A percentile compares a stretch with the other conserved stretches of the same genome.
phyloP scores from a whole-genome alignment of 257 asterid genomes.

The Ilex asprella region DNA sequence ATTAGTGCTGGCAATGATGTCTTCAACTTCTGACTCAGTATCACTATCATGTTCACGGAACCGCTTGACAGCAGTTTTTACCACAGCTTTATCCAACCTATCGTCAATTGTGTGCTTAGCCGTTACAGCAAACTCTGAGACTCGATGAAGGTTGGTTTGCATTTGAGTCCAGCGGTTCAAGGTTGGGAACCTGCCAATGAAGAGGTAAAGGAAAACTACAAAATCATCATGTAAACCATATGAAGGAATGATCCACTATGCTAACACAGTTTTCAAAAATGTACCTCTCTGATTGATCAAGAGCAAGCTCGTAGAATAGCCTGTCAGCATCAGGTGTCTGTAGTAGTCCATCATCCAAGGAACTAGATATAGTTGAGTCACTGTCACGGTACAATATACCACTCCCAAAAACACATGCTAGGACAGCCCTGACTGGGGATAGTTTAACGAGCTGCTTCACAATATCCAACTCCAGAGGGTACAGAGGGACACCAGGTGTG shows the following conservation, averaged over 20 bases:
- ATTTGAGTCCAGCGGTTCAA: constrained; percentile 97
- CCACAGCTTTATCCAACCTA: constrained; percentile 35
- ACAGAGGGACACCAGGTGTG: constrained; percentile 77
- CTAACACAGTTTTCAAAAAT: constrained; percentile 22
- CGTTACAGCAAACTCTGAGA: constrained; percentile 89
- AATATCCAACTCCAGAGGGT: constrained; percentile 84
- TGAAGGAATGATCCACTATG: constrained; percentile 13
- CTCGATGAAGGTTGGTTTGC: constrained; percentile 95
- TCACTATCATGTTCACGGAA: constrained; percentile 84
- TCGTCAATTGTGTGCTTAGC: constrained; percentile 48
- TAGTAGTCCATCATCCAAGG: constrained; percentile 54
- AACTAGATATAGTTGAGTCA: constrained; percentile 61
- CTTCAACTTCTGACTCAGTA: constrained; percentile 87
- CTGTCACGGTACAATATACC: constrained; percentile 73
- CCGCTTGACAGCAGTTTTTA: constrained; percentile 61
- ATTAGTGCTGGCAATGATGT: constrained; percentile 41
- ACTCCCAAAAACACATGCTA: constrained; percentile 97
- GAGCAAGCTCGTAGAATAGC: constrained; percentile 81
- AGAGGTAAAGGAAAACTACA: constrained; percentile 9
- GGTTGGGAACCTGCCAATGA: constrained; percentile 74
- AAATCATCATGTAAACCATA: constrained; percentile 2
- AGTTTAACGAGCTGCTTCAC: constrained; percentile 89
- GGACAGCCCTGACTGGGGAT: constrained; percentile 92
- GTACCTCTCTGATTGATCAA: constrained; percentile 96
- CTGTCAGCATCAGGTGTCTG: constrained; percentile 74